Conservation (phyloP, 495 filamentous ascomycete genomes). For the Physcia stellaris region DNA sequence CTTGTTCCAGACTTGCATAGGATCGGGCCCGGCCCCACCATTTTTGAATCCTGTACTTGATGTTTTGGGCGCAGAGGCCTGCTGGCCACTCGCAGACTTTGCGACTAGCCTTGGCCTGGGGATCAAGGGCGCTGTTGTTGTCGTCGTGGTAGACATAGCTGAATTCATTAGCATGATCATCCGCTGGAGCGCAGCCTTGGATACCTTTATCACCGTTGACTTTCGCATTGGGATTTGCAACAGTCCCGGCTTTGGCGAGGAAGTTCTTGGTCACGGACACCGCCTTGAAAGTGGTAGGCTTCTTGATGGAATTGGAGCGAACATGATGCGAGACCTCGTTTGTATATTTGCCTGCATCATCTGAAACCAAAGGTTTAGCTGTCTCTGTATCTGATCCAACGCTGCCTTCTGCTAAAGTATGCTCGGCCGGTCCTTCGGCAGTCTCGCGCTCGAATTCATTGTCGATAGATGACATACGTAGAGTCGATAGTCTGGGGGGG, state of each 20-base stretch:
- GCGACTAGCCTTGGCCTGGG: slow-evolving; percentile 50
- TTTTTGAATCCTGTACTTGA: slow-evolving; percentile 29
- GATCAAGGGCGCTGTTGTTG: slow-evolving; percentile 28
- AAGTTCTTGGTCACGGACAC: slow-evolving; percentile 90
- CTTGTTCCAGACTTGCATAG: slow-evolving; percentile 87
- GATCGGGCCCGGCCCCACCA: slow-evolving; percentile 45
- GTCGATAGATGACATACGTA: slow-evolving; percentile 21
- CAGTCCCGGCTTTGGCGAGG: slow-evolving; percentile 44
- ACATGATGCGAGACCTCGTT: slow-evolving; percentile 45
- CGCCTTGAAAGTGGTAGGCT: slow-evolving; percentile 78
- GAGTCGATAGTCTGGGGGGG: too few relatives aligned
- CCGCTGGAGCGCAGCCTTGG: neutral
- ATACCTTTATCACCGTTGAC: slow-evolving; percentile 45
- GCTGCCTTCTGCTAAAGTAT: slow-evolving; percentile 27
- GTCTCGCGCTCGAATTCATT: slow-evolving; percentile 18
- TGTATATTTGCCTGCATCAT: slow-evolving; percentile 15
- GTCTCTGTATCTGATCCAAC: slow-evolving; percentile 59
- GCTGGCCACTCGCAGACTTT: slow-evolving; percentile 45
- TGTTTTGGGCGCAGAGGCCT: slow-evolving; percentile 36
- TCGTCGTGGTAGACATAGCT: slow-evolving; percentile 29
- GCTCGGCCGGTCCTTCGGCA: slow-evolving; percentile 18
- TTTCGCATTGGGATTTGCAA: slow-evolving; percentile 33
- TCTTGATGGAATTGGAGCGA: slow-evolving; percentile 65
- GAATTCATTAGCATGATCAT: slow-evolving; percentile 14
- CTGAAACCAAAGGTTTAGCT: slow-evolving; percentile 24